A percentile compares a stretch with the other conserved stretches of the same genome.
Conservation (phyloP, 805 yeast genomes). For the Yamadazyma scolyti region DNA sequence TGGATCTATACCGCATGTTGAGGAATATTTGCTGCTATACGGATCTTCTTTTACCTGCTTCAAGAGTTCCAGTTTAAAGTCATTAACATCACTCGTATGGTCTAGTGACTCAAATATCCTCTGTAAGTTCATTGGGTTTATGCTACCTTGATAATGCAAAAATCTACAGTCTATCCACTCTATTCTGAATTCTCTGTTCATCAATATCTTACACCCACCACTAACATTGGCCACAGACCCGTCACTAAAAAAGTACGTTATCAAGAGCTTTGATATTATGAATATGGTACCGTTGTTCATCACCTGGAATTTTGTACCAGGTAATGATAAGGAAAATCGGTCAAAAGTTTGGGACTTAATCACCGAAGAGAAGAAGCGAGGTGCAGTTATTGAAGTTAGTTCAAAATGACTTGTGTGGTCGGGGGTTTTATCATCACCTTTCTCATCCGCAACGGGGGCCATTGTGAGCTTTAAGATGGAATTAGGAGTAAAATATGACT, state of each 20-base stretch:
- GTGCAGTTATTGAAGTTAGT: conserved; percentile 60
- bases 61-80: conserved; percentile 14
- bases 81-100: conserved; percentile 8
- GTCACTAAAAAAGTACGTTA: conserved; percentile 51
- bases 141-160: conserved; percentile 21
- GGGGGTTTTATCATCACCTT: conserved; percentile 1
- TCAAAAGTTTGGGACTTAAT: conserved; percentile 42
- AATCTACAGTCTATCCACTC: conserved; percentile 67
- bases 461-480: conserved; percentile 27
- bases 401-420: conserved; percentile 39
- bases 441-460: conserved; percentile 13
- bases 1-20: conserved; percentile 61
- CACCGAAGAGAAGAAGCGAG: conserved; percentile 54
- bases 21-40: conserved; percentile 44
- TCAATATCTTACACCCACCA: conserved; percentile 59
- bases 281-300: conserved; percentile 37
- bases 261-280: conserved; percentile 23
- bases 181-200: conserved; percentile 59
- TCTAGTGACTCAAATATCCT: conserved; percentile 4
- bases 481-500: conserved; percentile 27
- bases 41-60: conserved; percentile 21
- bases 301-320: conserved; percentile 38
- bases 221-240: conserved; percentile 64
- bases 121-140: conserved; percentile 10
- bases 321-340: conserved; percentile 25